Evolutionary conservation across 805 yeast genomes (phyloP), one percentile per base, ranked within the genome.

Genomic region (Komagataella mondaviorum): DNA sequence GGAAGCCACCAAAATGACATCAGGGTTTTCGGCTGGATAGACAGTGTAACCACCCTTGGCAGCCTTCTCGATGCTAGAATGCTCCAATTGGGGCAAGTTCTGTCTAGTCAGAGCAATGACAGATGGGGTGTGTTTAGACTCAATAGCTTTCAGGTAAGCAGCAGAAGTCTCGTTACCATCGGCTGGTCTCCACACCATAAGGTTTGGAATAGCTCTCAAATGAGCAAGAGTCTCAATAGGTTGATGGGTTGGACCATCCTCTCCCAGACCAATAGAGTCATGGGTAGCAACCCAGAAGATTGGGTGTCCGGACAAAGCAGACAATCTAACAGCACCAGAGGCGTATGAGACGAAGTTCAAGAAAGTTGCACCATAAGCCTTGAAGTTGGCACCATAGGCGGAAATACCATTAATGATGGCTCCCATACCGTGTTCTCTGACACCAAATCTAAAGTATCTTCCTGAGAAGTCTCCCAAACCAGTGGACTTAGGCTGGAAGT

Each of bases 401-500:
- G 93, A 77, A 61, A 91, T 85, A 84, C 99, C 99, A 73, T 93
- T 91, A 81, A 90, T 78, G 69, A 90, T 85, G 58, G 97, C 96
- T 74, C 96, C 96, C 97, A 91, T 89, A 70, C 88, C 97, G 73
- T 93, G 98, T 78, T 91, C 99, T 74, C 99, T 85, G 58, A 91
- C 96, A 83, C 99, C 99, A 70, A 84, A 91, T 75, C 97, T 85
- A 71, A 91, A 77, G 76, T 91, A 91, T 68, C 96, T 84, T 67
- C 99, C 99, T 53, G 81, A 57, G 77, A 84, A 90, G 64, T 81
- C 81, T 71, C 98, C 98, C 59, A 88, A 73, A 48, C 81, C 81
- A 54, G 88, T 71, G 52, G 80, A 64, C 52, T 88, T 87, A 52
- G 93, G 87, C 79, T 93, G 96, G 90, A 90, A 91, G 71, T 90